Evolutionary conservation across 306 rosid species (phyloP).

Genomic region (Cercis canadensis): DNA sequence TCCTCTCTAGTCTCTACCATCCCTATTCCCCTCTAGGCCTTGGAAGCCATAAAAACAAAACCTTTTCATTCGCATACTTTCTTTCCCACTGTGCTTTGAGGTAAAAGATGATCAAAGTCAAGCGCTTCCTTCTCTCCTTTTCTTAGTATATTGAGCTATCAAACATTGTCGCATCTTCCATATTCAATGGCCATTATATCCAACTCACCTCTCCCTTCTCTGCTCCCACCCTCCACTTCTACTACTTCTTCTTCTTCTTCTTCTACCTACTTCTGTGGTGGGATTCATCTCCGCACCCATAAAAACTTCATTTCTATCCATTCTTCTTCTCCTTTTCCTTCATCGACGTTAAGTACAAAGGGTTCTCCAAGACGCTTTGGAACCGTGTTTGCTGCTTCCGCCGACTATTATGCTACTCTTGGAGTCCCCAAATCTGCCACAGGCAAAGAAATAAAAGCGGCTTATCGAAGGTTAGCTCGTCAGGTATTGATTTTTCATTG

Average conservation of each 20-base stretch:
- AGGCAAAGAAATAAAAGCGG: slow-evolving; percentile 85
- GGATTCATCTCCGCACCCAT: slow-evolving; percentile 56
- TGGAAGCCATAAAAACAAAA: background rate
- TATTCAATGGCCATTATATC: slow-evolving; percentile 67
- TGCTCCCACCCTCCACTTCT: slow-evolving; percentile 46
- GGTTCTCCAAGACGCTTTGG: slow-evolving; percentile 50
- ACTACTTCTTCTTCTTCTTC: slow-evolving; percentile 43
- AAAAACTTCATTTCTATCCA: slow-evolving; percentile 51
- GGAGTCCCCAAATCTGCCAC: slow-evolving; percentile 83
- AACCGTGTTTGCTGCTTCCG: slow-evolving; percentile 66
- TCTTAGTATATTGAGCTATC: slow-evolving; percentile 24
- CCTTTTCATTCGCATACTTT: background rate
- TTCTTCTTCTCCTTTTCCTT: slow-evolving; percentile 34
- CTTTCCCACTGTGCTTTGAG: background rate
- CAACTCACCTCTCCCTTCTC: slow-evolving; percentile 58
- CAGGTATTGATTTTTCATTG: slow-evolving; percentile 66
- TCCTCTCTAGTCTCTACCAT: background rate
- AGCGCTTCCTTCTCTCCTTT: background rate
- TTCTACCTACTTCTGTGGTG: slow-evolving; percentile 46
- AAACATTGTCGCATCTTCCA: background rate
- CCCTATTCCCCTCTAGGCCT: background rate
- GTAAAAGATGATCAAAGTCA: slow-evolving; percentile 33
- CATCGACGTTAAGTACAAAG: slow-evolving; percentile 39
- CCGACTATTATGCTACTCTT: slow-evolving; percentile 87
- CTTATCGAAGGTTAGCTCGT: slow-evolving; percentile 93